Evolutionary conservation across 148 eudicot genomes (phyloP), one percentile per base, ranked within the genome.

Genomic region (Cornus kousa): DNA sequence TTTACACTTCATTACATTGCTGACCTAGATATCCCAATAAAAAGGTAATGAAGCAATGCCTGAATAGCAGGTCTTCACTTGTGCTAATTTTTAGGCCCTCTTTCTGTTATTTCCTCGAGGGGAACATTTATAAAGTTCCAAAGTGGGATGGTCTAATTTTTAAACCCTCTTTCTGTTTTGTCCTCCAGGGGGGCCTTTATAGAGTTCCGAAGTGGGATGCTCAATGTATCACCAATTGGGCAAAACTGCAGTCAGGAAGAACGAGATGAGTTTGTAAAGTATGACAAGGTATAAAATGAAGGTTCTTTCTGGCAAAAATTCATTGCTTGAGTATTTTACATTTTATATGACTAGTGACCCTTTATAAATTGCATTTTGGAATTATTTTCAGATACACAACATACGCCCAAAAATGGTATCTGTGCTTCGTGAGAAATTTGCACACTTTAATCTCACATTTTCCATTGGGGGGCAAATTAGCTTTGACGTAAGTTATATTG

Each of bases 231-330:
- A 74, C 98, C 99, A 64, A 96, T 96, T 64, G 99, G 99, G 73
- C 91, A 97, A 83, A 96, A 96, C 81, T 93, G 99, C 84, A 96
- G 99, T 82, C 99, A 96, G 77, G 97, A 96, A 88, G 98, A 96
- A 82, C 79, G 99, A 78, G 98, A 90, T 57, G 99, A 96, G 14
- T 96, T 96, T 84, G 99, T 93, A 77, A 93, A 85, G 86, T 95
- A 90, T 81, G 99, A 95, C 86, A 93, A 95, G 99, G 99, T 88
- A 88, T 24, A 77, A 64, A 67, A 67, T 71, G 10, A 9, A 43
- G 48, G 40, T 33, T 68, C 66, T 39, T 48, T 55, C 20, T 60
- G 32, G 7, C 43, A 66, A 48, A 14, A 6, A 59, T 65, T 67
- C 7, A 37, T 32, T 31, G 65, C 10, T 1, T 31, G 23, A 46